Percentiles rank a stretch among this genome's conserved stretches.
Conservation (phyloP, 148 eudicot genomes). For the Amaranthus palmeri region DNA sequence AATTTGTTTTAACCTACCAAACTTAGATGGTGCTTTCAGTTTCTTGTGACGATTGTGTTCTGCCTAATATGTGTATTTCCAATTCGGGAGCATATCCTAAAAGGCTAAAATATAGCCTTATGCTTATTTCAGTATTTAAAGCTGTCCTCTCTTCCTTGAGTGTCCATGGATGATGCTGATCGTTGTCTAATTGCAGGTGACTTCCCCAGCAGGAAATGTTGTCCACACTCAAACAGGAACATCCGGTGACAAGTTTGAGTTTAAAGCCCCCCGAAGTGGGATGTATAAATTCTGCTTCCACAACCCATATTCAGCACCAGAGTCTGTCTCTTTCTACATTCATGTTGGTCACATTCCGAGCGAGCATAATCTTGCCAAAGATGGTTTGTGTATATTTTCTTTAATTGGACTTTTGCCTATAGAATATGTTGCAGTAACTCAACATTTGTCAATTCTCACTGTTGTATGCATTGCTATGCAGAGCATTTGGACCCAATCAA, state of each 20-base stretch:
- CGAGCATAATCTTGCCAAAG: conserved; percentile 86
- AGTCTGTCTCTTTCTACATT: conserved; percentile 86
- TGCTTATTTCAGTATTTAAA: background rate
- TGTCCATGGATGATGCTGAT: conserved; percentile 1
- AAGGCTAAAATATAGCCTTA: no score
- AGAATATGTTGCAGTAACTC: background rate
- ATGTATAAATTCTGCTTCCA: conserved; percentile 93
- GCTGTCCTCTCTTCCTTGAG: no score
- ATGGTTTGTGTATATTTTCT: conserved; percentile 49
- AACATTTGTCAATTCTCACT: background rate
- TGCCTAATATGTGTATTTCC: no score
- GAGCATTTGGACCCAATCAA: conserved; percentile 96
- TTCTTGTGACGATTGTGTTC: no score
- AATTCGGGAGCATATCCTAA: no score
- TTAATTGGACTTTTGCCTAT: conserved; percentile 3
- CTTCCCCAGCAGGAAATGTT: conserved; percentile 61
- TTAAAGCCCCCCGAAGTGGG: conserved; percentile 81
- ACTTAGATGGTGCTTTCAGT: no score
- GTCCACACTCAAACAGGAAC: conserved; percentile 74
- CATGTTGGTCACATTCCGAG: conserved; percentile 89
- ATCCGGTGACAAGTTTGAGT: conserved; percentile 83
- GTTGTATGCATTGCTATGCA: conserved; percentile 24
- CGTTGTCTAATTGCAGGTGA: conserved; percentile 52
- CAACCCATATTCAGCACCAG: conserved; percentile 67
- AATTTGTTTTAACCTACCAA: no score